Base-by-base conservation (phyloP, 345 rosid species). In the Carallia pectinifolia region DNA sequence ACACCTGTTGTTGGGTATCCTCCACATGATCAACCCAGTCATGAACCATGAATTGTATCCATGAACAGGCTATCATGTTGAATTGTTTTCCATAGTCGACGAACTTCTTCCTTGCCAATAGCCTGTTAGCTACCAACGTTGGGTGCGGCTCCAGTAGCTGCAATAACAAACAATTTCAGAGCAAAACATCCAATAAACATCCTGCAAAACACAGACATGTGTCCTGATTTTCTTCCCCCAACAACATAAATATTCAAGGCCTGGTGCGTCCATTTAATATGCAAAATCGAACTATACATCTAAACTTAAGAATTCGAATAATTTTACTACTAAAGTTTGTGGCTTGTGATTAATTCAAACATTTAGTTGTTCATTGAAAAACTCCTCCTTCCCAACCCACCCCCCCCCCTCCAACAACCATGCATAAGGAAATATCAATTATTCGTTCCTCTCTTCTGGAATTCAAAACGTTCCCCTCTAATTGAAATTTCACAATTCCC, bases 81-180 rank as follows among this genome's bases (percentile, higher is more conserved):
- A 85, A 84, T 40, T 85, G 92, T 66, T 88, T 85, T 53, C 77
- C 92, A 16, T 86, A 84, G 48, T 85, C 92, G 50, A 61, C 66
- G 12, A 77, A 59, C 34, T 74, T 67, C 62, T 67, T 85, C 53
- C 88, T 63, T 59, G 77, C 76, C 53, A 88, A 58, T n/a, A 88
- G 70, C 65, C 80, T 84, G 27, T 88, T 73, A 29, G 88, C 90
- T 12, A 88, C 92, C 48, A 81, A 54, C 69, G 85, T 74, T 75
- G 97, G 97, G 60, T 88, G 90, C 61, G 97, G 94, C 76, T 88
- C 93, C 80, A 84, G 54, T 53, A 85, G 74, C 92, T 90, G 80
- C 62, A 66, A 0, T 27, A 5, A 10, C 23, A 12, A 37, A 15
- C 38, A 54, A n/a, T 4, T 18, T 54, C 58, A 54, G 7, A 19